Base-by-base conservation (phyloP, 768 basidiomycete species). In the Multifurca ochricompacta region DNA sequence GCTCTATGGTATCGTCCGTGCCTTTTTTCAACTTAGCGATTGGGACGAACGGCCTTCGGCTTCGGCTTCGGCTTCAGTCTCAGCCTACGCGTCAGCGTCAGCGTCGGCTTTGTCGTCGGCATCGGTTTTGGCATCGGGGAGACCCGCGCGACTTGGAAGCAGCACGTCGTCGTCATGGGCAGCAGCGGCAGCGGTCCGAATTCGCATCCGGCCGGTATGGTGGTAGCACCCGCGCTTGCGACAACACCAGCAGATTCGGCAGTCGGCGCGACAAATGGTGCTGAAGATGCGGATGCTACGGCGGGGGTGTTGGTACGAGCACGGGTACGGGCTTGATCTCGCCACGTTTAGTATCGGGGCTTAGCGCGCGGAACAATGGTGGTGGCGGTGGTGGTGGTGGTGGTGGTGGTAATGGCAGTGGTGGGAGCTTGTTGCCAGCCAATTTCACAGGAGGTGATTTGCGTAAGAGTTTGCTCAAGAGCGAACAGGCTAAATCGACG, bases 391-490 rank as follows among this genome's bases (percentile, higher is more conserved):
- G n/a, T n/a, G n/a, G n/a, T n/a, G n/a, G n/a, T n/a, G n/a, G n/a
- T n/a, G n/a, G n/a, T n/a, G n/a, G n/a, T n/a, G n/a, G n/a, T n/a
- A n/a, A n/a, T n/a, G n/a, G n/a, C 11, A 21, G 25, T 6, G 35
- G 35, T 32, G 42, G n/a, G n/a, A n/a, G 53, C 9, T 31, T 46
- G n/a, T 27, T 60, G 2, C 62, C 62, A 13, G 64, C 62, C 28
- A 61, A 58, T 25, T 61, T 48, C 16, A 54, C 62, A 0, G 80
- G 82, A 0, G 80, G 82, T 1, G 88, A 91, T 64, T 60, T 91
- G 61, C 74, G 88, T 61, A 90, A 90, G 75, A 88, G 85, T 61
- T 60, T 91, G 53, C 61, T 90, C 63, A 91, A 90, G 75, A 85
- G 82, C 64, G 85, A 89, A 62, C 85, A 90, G 64, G 87, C 85